Evolutionary conservation across 768 basidiomycete genomes (phyloP), one percentile per base, ranked within the genome.

Genomic region (Tubosaeta sp.): DNA sequence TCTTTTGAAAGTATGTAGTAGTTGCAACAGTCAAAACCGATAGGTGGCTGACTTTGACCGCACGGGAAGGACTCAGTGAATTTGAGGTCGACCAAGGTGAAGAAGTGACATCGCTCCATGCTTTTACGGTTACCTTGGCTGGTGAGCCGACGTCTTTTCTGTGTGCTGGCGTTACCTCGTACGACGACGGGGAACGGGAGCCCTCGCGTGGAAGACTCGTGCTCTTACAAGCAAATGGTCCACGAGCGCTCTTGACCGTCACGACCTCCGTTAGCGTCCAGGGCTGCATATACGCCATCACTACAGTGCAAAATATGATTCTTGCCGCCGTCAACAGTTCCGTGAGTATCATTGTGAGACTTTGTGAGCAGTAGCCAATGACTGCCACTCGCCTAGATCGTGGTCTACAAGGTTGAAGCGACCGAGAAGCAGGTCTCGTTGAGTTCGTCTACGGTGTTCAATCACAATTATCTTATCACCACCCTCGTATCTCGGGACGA

Each of bases 381-480:
- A 54, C 52, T 14, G 11, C n/a, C 29, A 50, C 7, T 6, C 38
- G 25, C 57, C 39, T 54, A 82, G 79, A 72, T 87, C n/a, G 59
- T 76, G 43, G 64, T 80, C 29, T 81, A 71, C 54, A 65, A 71
- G 6, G 65, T 82, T 3, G 72, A 75, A 39, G 64, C 55, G 45
- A 59, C 73, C n/a, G 61, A 65, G 10, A 59, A 61, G 33, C 58
- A 72, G 14, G 58, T 71, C 32, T 56, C 66, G 1, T 68, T 71
- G 56, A 61, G 62, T 6, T 71, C 73, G 29, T 59, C 81, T 7
- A 65, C 79, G 0, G 73, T 79, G 35, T 94, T 91, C 86, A 84
- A 87, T 57, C 88, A 91, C 64, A 92, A 89, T 50, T 93, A 94
- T 69, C 55, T 88, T 51, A 82, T 94, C 27, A 82, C 80, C 5